Evolutionary conservation across 306 rosid genomes (phyloP), one percentile per base, ranked within the genome.

Genomic region (Trifolium subterraneum): DNA sequence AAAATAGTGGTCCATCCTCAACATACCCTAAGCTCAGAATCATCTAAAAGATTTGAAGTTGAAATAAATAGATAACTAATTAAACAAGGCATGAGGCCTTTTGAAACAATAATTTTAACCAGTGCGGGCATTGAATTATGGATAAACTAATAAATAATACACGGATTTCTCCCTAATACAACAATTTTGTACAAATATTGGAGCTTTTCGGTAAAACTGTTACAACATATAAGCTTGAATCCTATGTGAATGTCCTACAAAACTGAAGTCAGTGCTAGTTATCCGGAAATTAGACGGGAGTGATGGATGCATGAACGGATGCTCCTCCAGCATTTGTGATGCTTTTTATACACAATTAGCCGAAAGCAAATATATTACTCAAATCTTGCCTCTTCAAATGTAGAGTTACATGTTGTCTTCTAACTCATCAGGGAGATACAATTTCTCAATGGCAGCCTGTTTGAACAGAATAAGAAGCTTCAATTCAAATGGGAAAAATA

Each of bases 361-460:
- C 85, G 71, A 82, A 79, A 85, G 89, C 83, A 80, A 61, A 63
- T 68, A 51, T 51, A 22, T 61, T 70, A 41, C 62, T 79, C 78
- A 73, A 50, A 68, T 78, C 68, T 64, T 22, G 75, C 77, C 77
- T 73, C 55, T 66, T 78, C 76, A 36, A 12, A 71, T 6, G 63
- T 38, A 33, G 75, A 64, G 61, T 71, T 86, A 90, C 85, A 86
- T 82, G 81, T 71, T 75, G 83, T 91, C 98, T 67, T 94, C 94
- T 69, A 87, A 66, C 68, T 91, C 98, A 66, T 94, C 98, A 0
- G 97, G 98, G 67, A 91, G 87, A 60, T 84, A 87, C 83, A 94
- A 86, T 88, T 92, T 94, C 89, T 94, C 98, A 14, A 94, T 83
- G 55, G 94, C 93, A 77, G 96, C 95, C 98, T 94, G 85, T 74